These are phyloP conservation scores for Ceratocystis harringtonii DNA, from an alignment of 2,329 filamentous ascomycete species.

Conservation along the genomic window DNA sequence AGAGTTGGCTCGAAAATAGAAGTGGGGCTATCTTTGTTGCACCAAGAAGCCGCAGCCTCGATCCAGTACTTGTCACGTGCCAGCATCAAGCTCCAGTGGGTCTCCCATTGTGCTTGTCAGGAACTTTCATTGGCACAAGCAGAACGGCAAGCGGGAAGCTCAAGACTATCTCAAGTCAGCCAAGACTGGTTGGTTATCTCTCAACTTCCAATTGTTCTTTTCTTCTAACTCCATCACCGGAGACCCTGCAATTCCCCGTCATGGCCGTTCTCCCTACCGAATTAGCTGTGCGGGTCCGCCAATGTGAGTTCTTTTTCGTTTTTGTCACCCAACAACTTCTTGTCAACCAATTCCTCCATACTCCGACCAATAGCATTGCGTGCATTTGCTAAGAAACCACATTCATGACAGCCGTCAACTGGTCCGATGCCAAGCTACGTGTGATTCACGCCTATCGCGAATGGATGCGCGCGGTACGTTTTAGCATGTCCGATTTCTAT, in stretches of 20 bases:
- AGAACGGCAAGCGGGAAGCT: background rate
- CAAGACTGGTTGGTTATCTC: background rate
- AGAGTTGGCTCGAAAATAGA: slow-evolving; percentile 9
- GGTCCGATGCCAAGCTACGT: slow-evolving; percentile 72
- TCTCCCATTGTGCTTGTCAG: background rate
- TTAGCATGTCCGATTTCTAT: background rate
- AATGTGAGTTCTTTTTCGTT: slow-evolving; percentile 43
- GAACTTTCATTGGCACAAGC: background rate
- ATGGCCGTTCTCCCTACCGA: slow-evolving; percentile 91
- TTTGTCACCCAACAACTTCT: background rate
- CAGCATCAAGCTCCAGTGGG: background rate
- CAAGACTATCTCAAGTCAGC: background rate
- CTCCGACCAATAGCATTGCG: background rate
- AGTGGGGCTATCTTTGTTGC: slow-evolving; percentile 1
- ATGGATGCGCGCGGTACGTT: slow-evolving; percentile 88
- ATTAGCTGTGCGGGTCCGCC: slow-evolving; percentile 66
- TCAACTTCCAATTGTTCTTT: slow-evolving; percentile 8
- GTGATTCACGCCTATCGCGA: slow-evolving; percentile 82
- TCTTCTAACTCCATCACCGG: slow-evolving; percentile 17
- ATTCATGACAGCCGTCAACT: slow-evolving; percentile 56
- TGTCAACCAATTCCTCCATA: background rate
- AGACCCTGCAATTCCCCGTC: slow-evolving; percentile 27
- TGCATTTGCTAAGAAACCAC: slow-evolving; percentile 25
- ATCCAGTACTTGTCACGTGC: background rate
- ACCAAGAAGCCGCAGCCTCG: background rate